Conservation (phyloP, 495 filamentous ascomycete species). For the Pseudevernia furfuracea region DNA sequence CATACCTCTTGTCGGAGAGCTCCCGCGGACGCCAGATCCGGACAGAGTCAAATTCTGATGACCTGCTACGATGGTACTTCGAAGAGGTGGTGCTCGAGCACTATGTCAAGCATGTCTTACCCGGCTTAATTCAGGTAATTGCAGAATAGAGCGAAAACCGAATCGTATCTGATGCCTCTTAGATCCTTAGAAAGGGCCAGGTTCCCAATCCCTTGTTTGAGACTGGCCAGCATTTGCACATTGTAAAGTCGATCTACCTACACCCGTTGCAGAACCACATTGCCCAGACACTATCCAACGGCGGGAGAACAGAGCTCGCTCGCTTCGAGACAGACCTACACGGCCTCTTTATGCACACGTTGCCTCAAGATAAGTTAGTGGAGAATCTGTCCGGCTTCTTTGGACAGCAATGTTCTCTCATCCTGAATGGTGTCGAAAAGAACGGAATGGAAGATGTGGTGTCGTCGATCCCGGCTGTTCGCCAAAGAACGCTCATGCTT, state of each 20-base stretch:
- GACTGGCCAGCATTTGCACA: constrained; percentile 38
- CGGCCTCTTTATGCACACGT: constrained; percentile 57
- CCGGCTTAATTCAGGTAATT: constrained; percentile 36
- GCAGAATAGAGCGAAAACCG: background rate
- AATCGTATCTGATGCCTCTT: constrained; percentile 19
- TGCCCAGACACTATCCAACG: constrained; percentile 28
- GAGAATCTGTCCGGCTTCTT: constrained; percentile 47
- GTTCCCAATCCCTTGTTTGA: constrained; percentile 32
- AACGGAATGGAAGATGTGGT: constrained; percentile 26
- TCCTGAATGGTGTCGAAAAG: constrained; percentile 44
- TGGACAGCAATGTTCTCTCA: constrained; percentile 41
- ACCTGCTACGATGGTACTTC: constrained; percentile 47
- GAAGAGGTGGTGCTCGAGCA: constrained; percentile 45
- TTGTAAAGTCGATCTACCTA: constrained; percentile 42
- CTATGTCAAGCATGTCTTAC: constrained; percentile 40
- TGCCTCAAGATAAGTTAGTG: constrained; percentile 45
- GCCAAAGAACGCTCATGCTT: constrained; percentile 36
- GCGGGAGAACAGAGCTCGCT: constrained; percentile 34
- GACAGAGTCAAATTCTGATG: constrained; percentile 20
- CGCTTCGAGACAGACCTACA: constrained; percentile 55
- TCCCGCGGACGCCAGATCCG: constrained; percentile 19
- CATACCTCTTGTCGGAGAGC: constrained; percentile 18
- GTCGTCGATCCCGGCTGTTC: constrained; percentile 12
- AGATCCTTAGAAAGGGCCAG: constrained; percentile 31
- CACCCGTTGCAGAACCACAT: constrained; percentile 39